A percentile compares a stretch with the other conserved stretches of the same genome.
phyloP scores from a whole-genome alignment of 257 asterid genomes.

The Nicotiana tabacum region DNA sequence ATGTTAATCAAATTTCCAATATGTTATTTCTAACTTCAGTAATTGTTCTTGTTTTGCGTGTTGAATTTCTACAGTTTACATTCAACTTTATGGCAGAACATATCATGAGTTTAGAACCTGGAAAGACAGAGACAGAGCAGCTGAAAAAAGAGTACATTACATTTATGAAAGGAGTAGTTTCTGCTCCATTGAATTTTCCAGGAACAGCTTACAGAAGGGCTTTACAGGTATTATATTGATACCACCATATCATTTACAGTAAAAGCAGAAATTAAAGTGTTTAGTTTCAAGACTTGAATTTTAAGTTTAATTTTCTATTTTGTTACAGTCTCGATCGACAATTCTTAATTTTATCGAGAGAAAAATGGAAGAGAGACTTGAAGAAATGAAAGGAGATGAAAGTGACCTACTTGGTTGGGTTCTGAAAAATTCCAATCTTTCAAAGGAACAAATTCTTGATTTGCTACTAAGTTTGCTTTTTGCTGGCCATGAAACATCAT shows the following conservation, averaged over 20 bases:
- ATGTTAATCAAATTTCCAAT: not conserved
- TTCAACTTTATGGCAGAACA: conserved; percentile 90
- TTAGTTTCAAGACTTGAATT: not conserved
- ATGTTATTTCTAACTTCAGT: not conserved
- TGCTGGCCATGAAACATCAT: conserved; percentile 94
- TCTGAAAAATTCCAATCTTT: conserved; percentile 58
- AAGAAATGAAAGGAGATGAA: conserved; percentile 27
- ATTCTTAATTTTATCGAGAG: conserved; percentile 65
- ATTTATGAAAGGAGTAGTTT: conserved; percentile 93
- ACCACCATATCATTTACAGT: not conserved
- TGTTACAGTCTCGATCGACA: conserved; percentile 63
- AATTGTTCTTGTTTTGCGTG: not conserved
- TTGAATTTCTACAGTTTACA: conserved; percentile 50
- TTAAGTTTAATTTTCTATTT: not conserved
- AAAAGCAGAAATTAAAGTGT: not conserved
- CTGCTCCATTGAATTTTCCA: conserved; percentile 89
- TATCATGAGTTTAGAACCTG: conserved; percentile 86
- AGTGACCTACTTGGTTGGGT: conserved; percentile 89
- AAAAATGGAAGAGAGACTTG: conserved; percentile 69
- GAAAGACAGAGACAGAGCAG: conserved; percentile 63
- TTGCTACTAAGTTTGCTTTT: conserved; percentile 72
- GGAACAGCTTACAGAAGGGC: conserved; percentile 94
- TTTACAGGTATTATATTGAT: conserved; percentile 33
- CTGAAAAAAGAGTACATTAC: conserved; percentile 80
- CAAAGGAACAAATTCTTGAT: conserved; percentile 82